These are phyloP conservation scores for Exophiala phaeomuriformis DNA, from an alignment of 2,329 filamentous ascomycete species.

Conservation along the genomic window DNA sequence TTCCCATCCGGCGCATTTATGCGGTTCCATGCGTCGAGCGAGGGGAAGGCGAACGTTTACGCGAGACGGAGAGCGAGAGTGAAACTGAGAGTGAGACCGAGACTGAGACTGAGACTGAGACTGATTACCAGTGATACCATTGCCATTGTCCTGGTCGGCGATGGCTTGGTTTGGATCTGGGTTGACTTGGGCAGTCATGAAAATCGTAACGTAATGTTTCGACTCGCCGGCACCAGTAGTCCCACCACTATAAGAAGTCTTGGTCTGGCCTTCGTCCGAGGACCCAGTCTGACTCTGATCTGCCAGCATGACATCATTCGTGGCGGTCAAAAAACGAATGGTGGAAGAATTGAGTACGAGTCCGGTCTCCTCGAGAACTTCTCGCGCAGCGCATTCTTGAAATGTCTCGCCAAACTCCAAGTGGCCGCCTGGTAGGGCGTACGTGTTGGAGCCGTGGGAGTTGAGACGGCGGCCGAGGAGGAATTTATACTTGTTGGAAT, in stretches of 20 bases:
- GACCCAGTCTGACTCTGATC: neutral
- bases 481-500: constrained; percentile 32
- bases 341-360: constrained; percentile 44
- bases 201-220: constrained; percentile 71
- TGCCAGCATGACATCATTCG: constrained; percentile 58
- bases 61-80: too few relatives aligned
- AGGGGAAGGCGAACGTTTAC: constrained; percentile 36
- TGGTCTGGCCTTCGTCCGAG: too few relatives aligned
- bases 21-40: constrained; percentile 39
- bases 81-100: too few relatives aligned
- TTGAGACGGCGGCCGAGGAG: constrained; percentile 44
- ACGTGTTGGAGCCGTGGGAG: constrained; percentile 49
- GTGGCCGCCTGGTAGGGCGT: constrained; percentile 67
- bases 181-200: constrained; percentile 52
- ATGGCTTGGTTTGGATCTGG: constrained; percentile 15
- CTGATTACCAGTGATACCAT: too few relatives aligned
- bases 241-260: too few relatives aligned
- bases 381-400: constrained; percentile 56
- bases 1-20: constrained; percentile 51
- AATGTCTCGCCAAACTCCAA: constrained; percentile 62
- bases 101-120: too few relatives aligned
- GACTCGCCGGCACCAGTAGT: constrained; percentile 31
- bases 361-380: constrained; percentile 64
- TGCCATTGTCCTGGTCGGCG: too few relatives aligned
- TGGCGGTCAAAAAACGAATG: constrained; percentile 51